Percentiles rank a stretch among this genome's conserved stretches.
Conservation (phyloP, 345 rosid species). For the Brassica cretica region DNA sequence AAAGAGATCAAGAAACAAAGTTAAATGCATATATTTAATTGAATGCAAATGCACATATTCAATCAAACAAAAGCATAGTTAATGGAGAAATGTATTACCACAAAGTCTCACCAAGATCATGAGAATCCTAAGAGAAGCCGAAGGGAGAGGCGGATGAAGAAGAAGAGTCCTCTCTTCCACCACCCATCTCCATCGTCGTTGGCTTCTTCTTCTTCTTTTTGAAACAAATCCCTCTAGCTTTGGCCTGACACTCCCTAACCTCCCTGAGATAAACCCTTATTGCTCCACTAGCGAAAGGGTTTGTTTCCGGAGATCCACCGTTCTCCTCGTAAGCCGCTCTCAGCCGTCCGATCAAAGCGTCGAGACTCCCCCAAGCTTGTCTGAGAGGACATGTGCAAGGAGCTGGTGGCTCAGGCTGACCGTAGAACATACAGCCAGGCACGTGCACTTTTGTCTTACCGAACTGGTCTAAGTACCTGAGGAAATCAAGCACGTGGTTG, state of each 20-base stretch:
- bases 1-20: conserved; percentile 9
- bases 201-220: conserved; percentile 71
- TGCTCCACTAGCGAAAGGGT: conserved; percentile 77
- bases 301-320: conserved; percentile 75
- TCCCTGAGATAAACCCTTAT: conserved; percentile 74
- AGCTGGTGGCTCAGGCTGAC: conserved; percentile 90
- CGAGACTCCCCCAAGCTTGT: conserved; percentile 95
- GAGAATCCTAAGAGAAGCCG: conserved; percentile 19
- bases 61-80: conserved; percentile 1
- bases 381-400: conserved; percentile 84
- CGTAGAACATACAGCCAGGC: conserved; percentile 76
- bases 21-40: background rate
- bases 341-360: conserved; percentile 86
- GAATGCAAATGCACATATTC: conserved; percentile 10
- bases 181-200: conserved; percentile 19
- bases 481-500: conserved; percentile 70
- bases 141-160: conserved; percentile 36
- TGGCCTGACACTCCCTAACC: conserved; percentile 79
- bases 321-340: conserved; percentile 90
- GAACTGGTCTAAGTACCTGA: conserved; percentile 74
- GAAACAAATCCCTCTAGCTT: conserved; percentile 81
- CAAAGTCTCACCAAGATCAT: background rate
- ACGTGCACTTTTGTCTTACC: conserved; percentile 84
- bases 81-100: conserved; percentile 31
- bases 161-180: conserved; percentile 42